Base-by-base conservation (phyloP, 2,329 filamentous ascomycete species). In the Metarhizium sp. region DNA sequence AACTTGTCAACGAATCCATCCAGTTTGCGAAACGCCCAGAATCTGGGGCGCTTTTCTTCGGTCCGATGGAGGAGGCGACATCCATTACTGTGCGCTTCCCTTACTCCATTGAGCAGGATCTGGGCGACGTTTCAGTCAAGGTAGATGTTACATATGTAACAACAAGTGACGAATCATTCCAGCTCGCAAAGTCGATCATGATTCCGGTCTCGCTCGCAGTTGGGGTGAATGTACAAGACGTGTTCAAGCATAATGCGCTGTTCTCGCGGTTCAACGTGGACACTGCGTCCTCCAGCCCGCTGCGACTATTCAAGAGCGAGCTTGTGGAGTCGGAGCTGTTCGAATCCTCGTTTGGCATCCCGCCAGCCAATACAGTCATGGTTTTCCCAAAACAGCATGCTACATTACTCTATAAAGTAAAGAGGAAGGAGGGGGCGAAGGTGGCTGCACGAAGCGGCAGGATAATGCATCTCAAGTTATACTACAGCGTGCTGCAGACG, bases 171-270 rank as follows among this genome's bases (percentile, higher is more conserved):
- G 76, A 74, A 7, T 61, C 64, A 10, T 72, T 65, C 53, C 62
- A 59, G 51, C 63, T 72, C 51, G 68, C 70, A 43, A 73, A 72
- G 51, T 62, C 64, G 3, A 88, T 90, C 60, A 81, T 78, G 3
- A 77, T 95, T 20, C 80, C 85, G 2, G 86, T 94, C 2, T 80
- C 87, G 1, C 76, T 99, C 4, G 89, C 90, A 0, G 78, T 99
- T 3, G 92, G 92, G 3, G 94, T 99, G 59, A 97, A 97, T 61
- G 94, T 99, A 6, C 92, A 97, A 64, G 94, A 99, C 63, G 83
- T 95, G 32, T 97, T 97, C 75, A 95, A 96, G 67, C 84, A 90
- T 59, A 75, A 84, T 7, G 79, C 83, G 0, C 77, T 97, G 0
- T 94, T 94, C 65, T 96, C 92, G 0, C 86, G 87, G 10, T 99